Conservation (phyloP, 257 asterid species). For the Jacaranda mimosifolia region DNA sequence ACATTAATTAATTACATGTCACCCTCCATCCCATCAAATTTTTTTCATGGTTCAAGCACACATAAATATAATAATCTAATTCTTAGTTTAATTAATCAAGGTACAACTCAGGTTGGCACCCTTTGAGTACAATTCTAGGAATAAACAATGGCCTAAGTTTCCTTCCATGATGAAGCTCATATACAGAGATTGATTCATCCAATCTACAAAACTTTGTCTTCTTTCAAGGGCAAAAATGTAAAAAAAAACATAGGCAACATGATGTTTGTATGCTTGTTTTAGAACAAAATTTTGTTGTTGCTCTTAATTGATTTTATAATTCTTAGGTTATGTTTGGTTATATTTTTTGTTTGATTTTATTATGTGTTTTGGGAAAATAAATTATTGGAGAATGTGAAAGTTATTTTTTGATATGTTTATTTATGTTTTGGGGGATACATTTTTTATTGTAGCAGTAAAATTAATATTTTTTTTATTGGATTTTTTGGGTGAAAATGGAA, state of each 20-base stretch:
- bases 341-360: too few species aligned
- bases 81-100: slow-evolving; percentile 29
- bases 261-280: background rate
- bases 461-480: too few species aligned
- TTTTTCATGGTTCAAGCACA: slow-evolving; percentile 24
- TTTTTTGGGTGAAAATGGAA: too few species aligned
- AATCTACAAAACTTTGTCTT: slow-evolving; percentile 29
- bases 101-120: slow-evolving; percentile 50
- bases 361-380: too few species aligned
- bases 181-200: background rate
- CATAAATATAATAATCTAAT: slow-evolving; percentile 6
- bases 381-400: too few species aligned
- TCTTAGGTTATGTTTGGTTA: too few species aligned
- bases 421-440: too few species aligned
- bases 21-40: slow-evolving; percentile 39
- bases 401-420: too few species aligned
- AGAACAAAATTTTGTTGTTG: background rate
- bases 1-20: slow-evolving; percentile 7
- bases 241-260: background rate
- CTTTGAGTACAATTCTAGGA: slow-evolving; percentile 20
- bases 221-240: slow-evolving; percentile 1
- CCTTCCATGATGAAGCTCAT: background rate
- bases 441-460: too few species aligned
- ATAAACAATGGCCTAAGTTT: slow-evolving; percentile 2
- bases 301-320: background rate